Evolutionary conservation across 352 stramenopile species (phyloP).

Genomic region (Pythium plurisporium): DNA sequence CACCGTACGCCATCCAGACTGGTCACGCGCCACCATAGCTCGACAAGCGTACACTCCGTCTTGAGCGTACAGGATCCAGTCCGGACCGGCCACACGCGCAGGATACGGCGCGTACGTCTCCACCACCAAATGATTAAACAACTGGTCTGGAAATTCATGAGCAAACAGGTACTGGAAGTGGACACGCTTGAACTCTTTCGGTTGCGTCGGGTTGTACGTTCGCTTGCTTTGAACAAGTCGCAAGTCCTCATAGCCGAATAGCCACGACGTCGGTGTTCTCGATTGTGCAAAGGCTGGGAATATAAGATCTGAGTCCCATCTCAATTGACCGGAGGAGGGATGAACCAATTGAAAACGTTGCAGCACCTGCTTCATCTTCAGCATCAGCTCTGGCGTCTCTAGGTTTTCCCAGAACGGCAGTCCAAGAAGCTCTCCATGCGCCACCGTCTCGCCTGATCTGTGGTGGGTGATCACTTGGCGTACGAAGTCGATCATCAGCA

Average conservation of each 20-base stretch:
- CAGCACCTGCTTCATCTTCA: conserved; percentile 20
- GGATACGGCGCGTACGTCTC: background rate
- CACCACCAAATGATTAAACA: conserved; percentile 4
- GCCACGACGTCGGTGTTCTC: background rate
- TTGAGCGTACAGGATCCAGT: conserved; percentile 1
- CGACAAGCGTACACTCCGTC: background rate
- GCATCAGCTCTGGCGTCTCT: background rate
- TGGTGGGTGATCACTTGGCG: conserved; percentile 13
- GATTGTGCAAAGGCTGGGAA: background rate
- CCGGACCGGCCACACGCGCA: background rate
- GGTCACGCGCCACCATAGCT: background rate
- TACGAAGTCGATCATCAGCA: conserved; percentile 13
- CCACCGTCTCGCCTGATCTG: background rate
- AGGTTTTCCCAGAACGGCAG: background rate
- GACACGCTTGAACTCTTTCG: background rate
- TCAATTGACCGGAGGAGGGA: background rate
- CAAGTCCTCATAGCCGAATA: background rate
- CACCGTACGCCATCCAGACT: too few species aligned
- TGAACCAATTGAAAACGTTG: conserved; percentile 7
- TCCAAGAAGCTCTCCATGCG: background rate
- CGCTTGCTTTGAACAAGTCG: background rate
- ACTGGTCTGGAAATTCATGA: background rate
- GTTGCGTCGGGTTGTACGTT: background rate
- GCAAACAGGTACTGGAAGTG: background rate
- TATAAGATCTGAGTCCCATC: conserved; percentile 14